These are phyloP conservation scores for Ustilago trichophora DNA, from an alignment of 1,284 basidiomycete species.

Conservation along the genomic window DNA sequence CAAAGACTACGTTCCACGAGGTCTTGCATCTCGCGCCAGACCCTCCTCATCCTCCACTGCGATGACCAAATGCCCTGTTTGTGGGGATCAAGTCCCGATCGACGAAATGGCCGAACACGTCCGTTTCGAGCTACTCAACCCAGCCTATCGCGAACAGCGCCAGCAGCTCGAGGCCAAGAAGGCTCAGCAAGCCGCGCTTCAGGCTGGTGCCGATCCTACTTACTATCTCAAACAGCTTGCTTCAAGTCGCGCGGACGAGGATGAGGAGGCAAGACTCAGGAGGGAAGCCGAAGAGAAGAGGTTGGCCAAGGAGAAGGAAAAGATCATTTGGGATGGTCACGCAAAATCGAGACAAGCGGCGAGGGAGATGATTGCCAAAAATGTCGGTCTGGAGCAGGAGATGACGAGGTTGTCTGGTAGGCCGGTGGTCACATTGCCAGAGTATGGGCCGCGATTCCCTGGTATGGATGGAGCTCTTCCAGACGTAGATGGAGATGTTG, in stretches of 20 bases:
- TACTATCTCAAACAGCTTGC: slow-evolving; percentile 61
- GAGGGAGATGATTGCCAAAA: slow-evolving; percentile 46
- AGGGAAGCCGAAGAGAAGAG: slow-evolving; percentile 57
- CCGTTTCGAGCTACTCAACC: slow-evolving; percentile 96
- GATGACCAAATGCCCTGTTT: slow-evolving; percentile 84
- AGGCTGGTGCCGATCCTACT: slow-evolving; percentile 62
- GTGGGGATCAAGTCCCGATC: slow-evolving; percentile 90
- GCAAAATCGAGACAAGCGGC: slow-evolving; percentile 47
- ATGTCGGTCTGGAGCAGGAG: slow-evolving; percentile 46
- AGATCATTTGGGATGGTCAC: slow-evolving; percentile 65
- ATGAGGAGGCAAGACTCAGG: slow-evolving; percentile 53
- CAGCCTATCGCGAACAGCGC: slow-evolving; percentile 70
- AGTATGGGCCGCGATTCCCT: slow-evolving; percentile 47
- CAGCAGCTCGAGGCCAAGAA: slow-evolving; percentile 58
- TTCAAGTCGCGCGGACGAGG: slow-evolving; percentile 53
- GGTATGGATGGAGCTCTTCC: slow-evolving; percentile 6
- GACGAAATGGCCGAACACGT: slow-evolving; percentile 97
- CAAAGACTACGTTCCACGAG: slow-evolving; percentile 86
- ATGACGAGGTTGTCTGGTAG: slow-evolving; percentile 42
- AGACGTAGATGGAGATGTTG: slow-evolving; percentile 2
- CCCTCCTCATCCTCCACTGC: slow-evolving; percentile 9
- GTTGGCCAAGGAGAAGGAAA: slow-evolving; percentile 60
- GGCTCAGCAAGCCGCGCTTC: slow-evolving; percentile 60
- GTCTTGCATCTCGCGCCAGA: slow-evolving; percentile 40
- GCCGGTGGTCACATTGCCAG: slow-evolving; percentile 25